These are phyloP conservation scores for Silene latifolia DNA, from an alignment of 148 eudicot species.

Conservation along the genomic window DNA sequence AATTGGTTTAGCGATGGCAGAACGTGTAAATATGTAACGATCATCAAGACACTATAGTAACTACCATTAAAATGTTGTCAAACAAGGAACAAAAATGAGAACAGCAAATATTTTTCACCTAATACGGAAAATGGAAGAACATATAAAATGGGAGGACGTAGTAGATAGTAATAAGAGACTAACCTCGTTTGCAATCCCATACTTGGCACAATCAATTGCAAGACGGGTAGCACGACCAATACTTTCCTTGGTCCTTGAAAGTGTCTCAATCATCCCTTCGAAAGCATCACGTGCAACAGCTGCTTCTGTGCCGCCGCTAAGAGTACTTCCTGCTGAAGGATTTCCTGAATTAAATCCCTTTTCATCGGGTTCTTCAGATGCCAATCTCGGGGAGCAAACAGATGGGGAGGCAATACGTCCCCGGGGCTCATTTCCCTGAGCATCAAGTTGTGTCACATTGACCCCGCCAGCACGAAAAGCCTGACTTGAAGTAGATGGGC, in stretches of 20 bases:
- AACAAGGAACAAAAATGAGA: neutral
- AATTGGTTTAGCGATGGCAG: neutral
- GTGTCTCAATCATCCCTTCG: constrained; percentile 99
- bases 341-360: constrained; percentile 52
- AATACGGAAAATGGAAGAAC: too few species aligned
- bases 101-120: neutral
- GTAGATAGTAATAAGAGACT: constrained; percentile 5
- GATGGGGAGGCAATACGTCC: constrained; percentile 49
- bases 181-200: constrained; percentile 96
- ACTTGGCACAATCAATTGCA: constrained; percentile 96
- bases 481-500: constrained; percentile 41
- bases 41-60: neutral
- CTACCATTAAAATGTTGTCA: neutral
- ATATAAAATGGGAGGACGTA: neutral
- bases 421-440: constrained; percentile 30
- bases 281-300: constrained; percentile 99
- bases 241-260: constrained; percentile 96
- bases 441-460: constrained; percentile 36
- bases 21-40: neutral
- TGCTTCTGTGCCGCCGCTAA: constrained; percentile 94
- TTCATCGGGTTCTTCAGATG: constrained; percentile 59
- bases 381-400: constrained; percentile 28
- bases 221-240: constrained; percentile 99
- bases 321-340: constrained; percentile 48
- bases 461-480: constrained; percentile 34